These are phyloP conservation scores for barrel medic (Medicago truncatula) DNA, from an alignment of 306 rosid genomes.

Conservation along the genomic window DNA sequence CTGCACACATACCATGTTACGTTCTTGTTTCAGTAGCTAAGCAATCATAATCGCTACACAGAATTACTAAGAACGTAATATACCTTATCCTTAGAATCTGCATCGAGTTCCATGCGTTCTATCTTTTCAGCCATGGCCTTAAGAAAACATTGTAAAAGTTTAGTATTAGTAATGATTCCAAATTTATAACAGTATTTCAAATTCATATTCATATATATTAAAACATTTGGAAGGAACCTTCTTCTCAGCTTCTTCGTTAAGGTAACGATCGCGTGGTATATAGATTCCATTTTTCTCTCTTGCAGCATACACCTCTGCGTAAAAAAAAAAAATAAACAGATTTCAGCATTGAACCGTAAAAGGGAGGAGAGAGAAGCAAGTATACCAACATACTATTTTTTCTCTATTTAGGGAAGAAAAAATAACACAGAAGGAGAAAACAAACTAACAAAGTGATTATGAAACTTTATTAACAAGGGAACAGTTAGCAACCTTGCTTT, in stretches of 20 bases:
- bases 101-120: slow-evolving; percentile 94
- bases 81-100: slow-evolving; percentile 98
- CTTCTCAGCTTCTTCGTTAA: slow-evolving; percentile 94
- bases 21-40: slow-evolving; percentile 31
- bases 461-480: slow-evolving; percentile 36
- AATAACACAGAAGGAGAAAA: not conserved
- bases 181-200: not conserved
- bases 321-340: slow-evolving; percentile 6
- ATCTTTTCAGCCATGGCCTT: slow-evolving; percentile 99
- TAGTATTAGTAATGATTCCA: slow-evolving; percentile 32
- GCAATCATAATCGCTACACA: slow-evolving; percentile 7
- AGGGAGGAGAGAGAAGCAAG: not conserved
- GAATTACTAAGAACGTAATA: slow-evolving; percentile 39
- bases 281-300: slow-evolving; percentile 99
- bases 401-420: not conserved
- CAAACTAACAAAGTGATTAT: slow-evolving; percentile 27
- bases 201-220: slow-evolving; percentile 15
- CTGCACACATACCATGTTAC: slow-evolving; percentile 58
- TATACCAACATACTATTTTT: not conserved
- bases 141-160: slow-evolving; percentile 38
- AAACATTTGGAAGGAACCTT: slow-evolving; percentile 59
- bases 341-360: slow-evolving; percentile 32
- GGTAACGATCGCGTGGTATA: slow-evolving; percentile 98
- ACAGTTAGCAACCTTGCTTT: slow-evolving; percentile 79
- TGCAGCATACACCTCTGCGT: slow-evolving; percentile 94